Conservation (phyloP, 257 asterid species). For the Salvia miltiorrhiza region DNA sequence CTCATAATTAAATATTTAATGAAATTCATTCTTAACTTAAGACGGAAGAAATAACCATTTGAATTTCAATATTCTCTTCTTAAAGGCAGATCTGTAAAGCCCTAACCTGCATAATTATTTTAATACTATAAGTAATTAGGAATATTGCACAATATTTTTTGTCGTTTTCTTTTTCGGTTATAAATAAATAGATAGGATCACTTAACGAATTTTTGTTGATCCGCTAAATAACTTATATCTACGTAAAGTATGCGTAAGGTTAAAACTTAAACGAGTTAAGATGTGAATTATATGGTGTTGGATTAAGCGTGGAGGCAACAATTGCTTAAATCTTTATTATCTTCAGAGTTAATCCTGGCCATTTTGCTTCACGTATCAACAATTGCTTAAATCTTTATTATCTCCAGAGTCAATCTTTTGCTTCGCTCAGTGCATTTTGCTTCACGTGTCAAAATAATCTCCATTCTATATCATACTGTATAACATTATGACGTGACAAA, state of each 20-base stretch:
- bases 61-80: background rate
- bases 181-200: background rate
- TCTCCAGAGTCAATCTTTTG: background rate
- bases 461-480: no score
- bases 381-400: slow-evolving; percentile 9
- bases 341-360: no score
- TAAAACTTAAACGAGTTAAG: background rate
- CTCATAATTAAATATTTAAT: background rate
- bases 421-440: background rate
- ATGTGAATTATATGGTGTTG: background rate
- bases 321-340: no score
- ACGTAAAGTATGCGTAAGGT: background rate
- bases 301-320: background rate
- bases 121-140: no score
- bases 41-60: background rate
- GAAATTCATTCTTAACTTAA: background rate
- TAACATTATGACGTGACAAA: no score
- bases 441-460: background rate
- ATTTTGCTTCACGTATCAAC: no score
- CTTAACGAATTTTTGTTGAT: background rate
- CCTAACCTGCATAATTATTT: no score
- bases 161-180: background rate
- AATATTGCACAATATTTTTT: background rate
- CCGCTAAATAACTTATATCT: no score
- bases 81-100: background rate